Base-by-base conservation (phyloP, 2,329 filamentous ascomycete species). In the Pezicula carpinea region DNA sequence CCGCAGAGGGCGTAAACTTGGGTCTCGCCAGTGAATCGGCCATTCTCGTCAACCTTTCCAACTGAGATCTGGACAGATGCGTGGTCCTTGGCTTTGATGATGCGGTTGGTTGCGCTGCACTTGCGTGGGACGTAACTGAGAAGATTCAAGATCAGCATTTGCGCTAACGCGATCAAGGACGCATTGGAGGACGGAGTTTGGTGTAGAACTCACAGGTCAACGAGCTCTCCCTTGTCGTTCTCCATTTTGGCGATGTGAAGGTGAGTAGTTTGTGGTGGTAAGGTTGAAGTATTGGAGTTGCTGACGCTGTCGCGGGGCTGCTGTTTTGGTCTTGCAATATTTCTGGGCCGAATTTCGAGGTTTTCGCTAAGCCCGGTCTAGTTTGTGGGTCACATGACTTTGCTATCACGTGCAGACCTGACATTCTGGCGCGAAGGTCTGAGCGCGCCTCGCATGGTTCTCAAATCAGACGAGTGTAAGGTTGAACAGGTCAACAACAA, bases 21-120 rank as follows among this genome's bases (percentile, higher is more conserved):
- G 85, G 91, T 95, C 80, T 96, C 93, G 75, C 92, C 90, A 63
- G 89, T 89, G 77, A 83, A 68, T 61, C 91, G 89, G 72, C 93
- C 93, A 79, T 91, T 95, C 85, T 99, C 93, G 75, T 97, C 92
- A 66, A 99, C 93, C 81, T 96, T 97, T 74, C 86, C 92, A 70
- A 99, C 80, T 65, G 86, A 89, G 75, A 99, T 89, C 77, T 99
- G 93, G 65, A 97, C 93, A 56, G 89, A 95, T 66, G 89, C 92
- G 83, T 99, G 93, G 79, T 99, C 93, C 81, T 97, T 96, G 80
- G 93, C 90, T 82, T 96, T 96, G 85, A 99, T 97, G 82, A 97
- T 96, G 78, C 93, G 89, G 89, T 95, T 95, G 74, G 92, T 96
- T 66, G 91, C 91, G 74, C 83, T 89, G 88, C 92, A 97, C 82